Evolutionary conservation across 2,329 filamentous ascomycete genomes (phyloP), one percentile per base, ranked within the genome.

Genomic region (Metarhizium humberi): DNA sequence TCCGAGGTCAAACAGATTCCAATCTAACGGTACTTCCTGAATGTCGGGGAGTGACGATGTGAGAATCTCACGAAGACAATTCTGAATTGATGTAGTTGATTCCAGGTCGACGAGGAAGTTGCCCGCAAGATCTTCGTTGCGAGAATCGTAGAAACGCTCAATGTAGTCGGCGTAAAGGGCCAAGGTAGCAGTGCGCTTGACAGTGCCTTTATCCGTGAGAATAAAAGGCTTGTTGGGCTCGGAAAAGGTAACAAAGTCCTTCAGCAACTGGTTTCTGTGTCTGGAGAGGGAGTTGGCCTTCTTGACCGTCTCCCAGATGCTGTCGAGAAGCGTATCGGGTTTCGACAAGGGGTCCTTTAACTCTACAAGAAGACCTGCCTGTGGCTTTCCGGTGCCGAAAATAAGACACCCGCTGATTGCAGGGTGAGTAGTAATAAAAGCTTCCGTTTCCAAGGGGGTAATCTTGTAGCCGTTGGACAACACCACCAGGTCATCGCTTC

Each of bases 101-200:
- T 43, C 57, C 11, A 55, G 61, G 8, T 64, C 62, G 10, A 65
- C 52, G 10, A 54, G 54, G 16, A 65, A 51, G 1, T 52, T 52
- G 4, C 57, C 46, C n/a, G 53, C 40, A 1, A 53, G 20, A 10
- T 59, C 61, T 13, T 61, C 57, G 25, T 45, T 54, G 7, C 59
- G 58, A 2, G 64, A 60, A 18, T 51, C 56, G 58, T 79, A 80
- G 4, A 79, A 64, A 0, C 67, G 65, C 4, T 78, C 72, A 45
- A 80, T 79, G 55, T 78, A 76, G 1, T 70, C 59, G 2, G 62
- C 62, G 51, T 78, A 80, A 1, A 73, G 62, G 2, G 62, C 57
- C 7, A 71, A 55, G 2, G 76, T 75, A 0, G 68, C 66, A 0
- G 65, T 65, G 3, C 75, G 69, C 61, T 75, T 73, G 4, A 76